Conservation (phyloP, 331 rosid species). For the Stylosanthes scabra region DNA sequence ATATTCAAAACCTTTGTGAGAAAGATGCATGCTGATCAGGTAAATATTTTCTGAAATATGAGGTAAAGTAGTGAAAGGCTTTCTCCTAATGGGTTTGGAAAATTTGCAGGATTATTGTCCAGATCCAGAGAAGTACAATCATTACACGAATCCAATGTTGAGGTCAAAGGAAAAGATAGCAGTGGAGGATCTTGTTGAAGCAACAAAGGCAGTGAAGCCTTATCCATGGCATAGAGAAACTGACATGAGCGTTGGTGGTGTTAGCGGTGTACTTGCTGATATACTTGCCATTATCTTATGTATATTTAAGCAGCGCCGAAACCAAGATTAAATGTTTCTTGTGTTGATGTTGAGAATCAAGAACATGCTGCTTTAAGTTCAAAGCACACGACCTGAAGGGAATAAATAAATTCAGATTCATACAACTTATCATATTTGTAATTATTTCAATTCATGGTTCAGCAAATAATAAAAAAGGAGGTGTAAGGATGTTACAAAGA, state of each 20-base stretch:
- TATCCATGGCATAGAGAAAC: slow-evolving; percentile 75
- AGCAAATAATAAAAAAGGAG: no score
- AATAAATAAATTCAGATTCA: no score
- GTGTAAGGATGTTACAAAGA: no score
- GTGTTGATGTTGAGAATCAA: neutral
- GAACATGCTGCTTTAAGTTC: neutral
- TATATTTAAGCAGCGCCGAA: slow-evolving; percentile 5
- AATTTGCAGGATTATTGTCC: slow-evolving; percentile 64
- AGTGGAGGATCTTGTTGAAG: slow-evolving; percentile 61
- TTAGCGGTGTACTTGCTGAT: slow-evolving; percentile 7
- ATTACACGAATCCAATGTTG: slow-evolving; percentile 56
- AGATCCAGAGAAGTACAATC: slow-evolving; percentile 58
- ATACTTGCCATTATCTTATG: slow-evolving; percentile 11
- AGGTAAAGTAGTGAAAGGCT: neutral
- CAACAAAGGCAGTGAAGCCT: slow-evolving; percentile 66
- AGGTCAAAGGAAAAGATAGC: slow-evolving; percentile 62
- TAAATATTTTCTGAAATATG: slow-evolving; percentile 39
- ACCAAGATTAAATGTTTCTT: neutral
- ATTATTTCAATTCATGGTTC: no score
- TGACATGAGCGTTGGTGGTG: slow-evolving; percentile 72
- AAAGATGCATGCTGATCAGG: slow-evolving; percentile 96
- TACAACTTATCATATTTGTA: no score
- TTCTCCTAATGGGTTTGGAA: neutral
- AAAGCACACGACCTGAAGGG: no score
- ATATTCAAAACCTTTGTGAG: slow-evolving; percentile 76